These are phyloP conservation scores for Thymus mandschuricus DNA, from an alignment of 257 asterid genomes.

Conservation along the genomic window DNA sequence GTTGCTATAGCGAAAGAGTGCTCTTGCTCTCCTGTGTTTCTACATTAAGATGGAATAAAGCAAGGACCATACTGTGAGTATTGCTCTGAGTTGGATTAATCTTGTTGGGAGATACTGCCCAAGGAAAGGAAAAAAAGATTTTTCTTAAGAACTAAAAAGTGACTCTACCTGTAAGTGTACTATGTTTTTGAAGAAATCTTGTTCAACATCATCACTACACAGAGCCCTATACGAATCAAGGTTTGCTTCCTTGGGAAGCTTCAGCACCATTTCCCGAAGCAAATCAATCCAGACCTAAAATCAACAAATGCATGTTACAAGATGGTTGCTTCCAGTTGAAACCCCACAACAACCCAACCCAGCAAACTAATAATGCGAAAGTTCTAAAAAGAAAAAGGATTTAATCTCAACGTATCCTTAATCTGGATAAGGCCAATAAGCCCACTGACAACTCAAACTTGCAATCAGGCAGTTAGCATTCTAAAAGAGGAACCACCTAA, in stretches of 20 bases:
- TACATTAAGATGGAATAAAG: slow-evolving; percentile 41
- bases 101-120: no score
- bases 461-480: not conserved
- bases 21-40: slow-evolving; percentile 96
- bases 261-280: slow-evolving; percentile 84
- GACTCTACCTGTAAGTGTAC: slow-evolving; percentile 81
- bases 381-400: not conserved
- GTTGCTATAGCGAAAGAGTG: slow-evolving; percentile 67
- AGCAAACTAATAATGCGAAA: not conserved
- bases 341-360: not conserved
- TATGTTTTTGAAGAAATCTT: slow-evolving; percentile 83
- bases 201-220: slow-evolving; percentile 80
- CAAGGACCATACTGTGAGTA: slow-evolving; percentile 17
- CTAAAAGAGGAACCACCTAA: not conserved
- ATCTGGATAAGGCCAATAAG: slow-evolving; percentile 3
- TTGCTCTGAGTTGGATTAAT: not conserved
- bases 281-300: slow-evolving; percentile 90
- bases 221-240: slow-evolving; percentile 65
- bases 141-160: not conserved
- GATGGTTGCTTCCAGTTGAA: not conserved
- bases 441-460: not conserved
- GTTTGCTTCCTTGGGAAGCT: slow-evolving; percentile 69
- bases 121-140: not conserved
- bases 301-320: slow-evolving; percentile 21
- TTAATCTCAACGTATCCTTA: slow-evolving; percentile 8